Conservation (phyloP, 2,329 filamentous ascomycete species). For the Truncatella angustata region DNA sequence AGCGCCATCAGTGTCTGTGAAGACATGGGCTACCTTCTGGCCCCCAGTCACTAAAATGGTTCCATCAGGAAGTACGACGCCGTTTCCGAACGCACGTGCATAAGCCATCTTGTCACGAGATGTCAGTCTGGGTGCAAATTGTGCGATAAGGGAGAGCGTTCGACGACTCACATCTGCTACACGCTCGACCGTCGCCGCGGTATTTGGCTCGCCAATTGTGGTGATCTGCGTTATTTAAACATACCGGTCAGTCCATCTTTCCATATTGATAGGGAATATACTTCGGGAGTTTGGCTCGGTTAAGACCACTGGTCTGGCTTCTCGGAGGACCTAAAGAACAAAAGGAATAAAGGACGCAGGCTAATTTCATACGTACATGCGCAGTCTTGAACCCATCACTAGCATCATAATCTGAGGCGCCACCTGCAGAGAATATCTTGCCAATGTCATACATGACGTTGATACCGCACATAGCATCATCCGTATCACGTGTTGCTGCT, state of each 20-base stretch:
- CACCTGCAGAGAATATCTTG: constrained; percentile 50
- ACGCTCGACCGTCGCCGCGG: background rate
- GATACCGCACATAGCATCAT: constrained; percentile 53
- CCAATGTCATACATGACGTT: constrained; percentile 60
- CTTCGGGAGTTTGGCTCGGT: too few species aligned
- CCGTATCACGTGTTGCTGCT: constrained; percentile 42
- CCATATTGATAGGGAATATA: too few species aligned
- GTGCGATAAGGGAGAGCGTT: constrained; percentile 20
- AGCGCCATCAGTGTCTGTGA: constrained; percentile 40
- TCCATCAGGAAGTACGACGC: constrained; percentile 37
- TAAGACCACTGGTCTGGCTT: too few species aligned
- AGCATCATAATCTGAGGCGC: constrained; percentile 38
- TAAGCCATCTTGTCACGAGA: too few species aligned
- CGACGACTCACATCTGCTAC: constrained; percentile 1
- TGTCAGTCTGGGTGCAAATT: too few species aligned
- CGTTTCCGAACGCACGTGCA: constrained; percentile 13
- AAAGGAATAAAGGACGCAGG: too few species aligned
- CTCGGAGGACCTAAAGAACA: too few species aligned
- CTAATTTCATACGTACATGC: too few species aligned
- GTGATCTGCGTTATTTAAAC: too few species aligned
- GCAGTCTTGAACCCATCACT: constrained; percentile 36
- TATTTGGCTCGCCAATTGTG: constrained; percentile 35
- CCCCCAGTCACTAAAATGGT: constrained; percentile 47
- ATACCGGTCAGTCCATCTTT: too few species aligned
- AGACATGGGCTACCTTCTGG: constrained; percentile 38